Percentiles rank a stretch among this genome's conserved stretches.
Conservation (phyloP, 2,329 filamentous ascomycete genomes). For the Sporothrix pallida region DNA sequence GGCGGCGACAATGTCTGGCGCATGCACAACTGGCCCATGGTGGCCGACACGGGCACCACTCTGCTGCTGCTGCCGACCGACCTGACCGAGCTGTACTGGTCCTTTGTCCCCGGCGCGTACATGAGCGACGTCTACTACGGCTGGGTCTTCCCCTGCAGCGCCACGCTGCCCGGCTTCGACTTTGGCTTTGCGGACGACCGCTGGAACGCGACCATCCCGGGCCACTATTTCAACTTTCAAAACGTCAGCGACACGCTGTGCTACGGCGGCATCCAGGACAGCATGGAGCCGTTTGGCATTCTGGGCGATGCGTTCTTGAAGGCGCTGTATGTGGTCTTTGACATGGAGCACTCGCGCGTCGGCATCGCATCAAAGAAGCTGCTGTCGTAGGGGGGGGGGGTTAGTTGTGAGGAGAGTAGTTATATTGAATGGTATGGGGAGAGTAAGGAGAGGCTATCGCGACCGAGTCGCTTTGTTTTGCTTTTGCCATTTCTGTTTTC, state of each 20-base stretch:
- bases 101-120: slow-evolving; percentile 57
- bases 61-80: slow-evolving; percentile 65
- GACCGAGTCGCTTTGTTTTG: no score
- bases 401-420: no score
- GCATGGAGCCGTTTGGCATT: slow-evolving; percentile 62
- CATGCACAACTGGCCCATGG: slow-evolving; percentile 56
- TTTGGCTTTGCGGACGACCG: slow-evolving; percentile 54
- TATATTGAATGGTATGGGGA: neutral
- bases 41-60: slow-evolving; percentile 72
- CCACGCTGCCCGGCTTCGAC: slow-evolving; percentile 56
- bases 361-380: slow-evolving; percentile 55
- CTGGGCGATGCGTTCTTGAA: slow-evolving; percentile 83
- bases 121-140: slow-evolving; percentile 55
- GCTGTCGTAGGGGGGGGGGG: slow-evolving; percentile 32
- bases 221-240: slow-evolving; percentile 53
- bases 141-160: slow-evolving; percentile 60
- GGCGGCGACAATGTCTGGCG: slow-evolving; percentile 45
- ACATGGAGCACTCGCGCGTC: slow-evolving; percentile 55
- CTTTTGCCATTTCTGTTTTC: no score
- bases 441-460: neutral
- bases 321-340: slow-evolving; percentile 75
- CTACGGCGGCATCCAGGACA: slow-evolving; percentile 76
- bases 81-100: slow-evolving; percentile 66
- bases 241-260: slow-evolving; percentile 63
- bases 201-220: slow-evolving; percentile 56